Evolutionary conservation across 2,329 filamentous ascomycete species (phyloP), one percentile per base, ranked within the genome.

Genomic region (Trichophyton rubrum): DNA sequence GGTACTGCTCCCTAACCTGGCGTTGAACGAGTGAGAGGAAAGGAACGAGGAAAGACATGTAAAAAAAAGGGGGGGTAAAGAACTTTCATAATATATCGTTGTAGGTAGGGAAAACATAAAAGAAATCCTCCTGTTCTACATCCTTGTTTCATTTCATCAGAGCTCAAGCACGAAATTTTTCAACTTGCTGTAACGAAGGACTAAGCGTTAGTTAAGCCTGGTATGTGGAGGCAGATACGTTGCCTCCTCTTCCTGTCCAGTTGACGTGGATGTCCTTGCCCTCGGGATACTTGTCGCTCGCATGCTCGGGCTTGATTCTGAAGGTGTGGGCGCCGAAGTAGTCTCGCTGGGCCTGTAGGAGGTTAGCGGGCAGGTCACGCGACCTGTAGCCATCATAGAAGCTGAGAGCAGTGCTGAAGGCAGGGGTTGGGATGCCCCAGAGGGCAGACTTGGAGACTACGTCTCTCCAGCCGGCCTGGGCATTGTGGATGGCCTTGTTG

Each of bases 351-450:
- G 92, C 93, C 82, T 99, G 93, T 72, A 99, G 85, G 66, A 99
- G 83, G 84, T 97, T 99, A 82, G 93, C 93, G 63, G 93, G 93
- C 68, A 99, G 85, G 75, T 97, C 86, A 83, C 92, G 90, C 76
- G 92, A 91, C 77, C 93, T 88, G 85, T 97, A 96, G 66, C 93
- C 93, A 75, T 99, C 93, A 80, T 95, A 99, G 90, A 95, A 99
- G 73, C 88, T 91, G 71, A 99, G 85, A 57, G 93, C 93, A 64
- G 93, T 97, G 74, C 88, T 90, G 86, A 99, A 99, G 71, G 89
- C 90, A 47, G 93, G 93, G 60, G 90, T 93, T 67, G 93, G 93
- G 74, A 99, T 95, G 78, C 93, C 93, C 78, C 95, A 89, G 66
- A 95, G 83, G 66, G 92, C 91, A 68, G 88, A 84, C 85, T 95